Evolutionary conservation across 2,329 filamentous ascomycete genomes (phyloP).

Genomic region (Fusarium transvaalense): DNA sequence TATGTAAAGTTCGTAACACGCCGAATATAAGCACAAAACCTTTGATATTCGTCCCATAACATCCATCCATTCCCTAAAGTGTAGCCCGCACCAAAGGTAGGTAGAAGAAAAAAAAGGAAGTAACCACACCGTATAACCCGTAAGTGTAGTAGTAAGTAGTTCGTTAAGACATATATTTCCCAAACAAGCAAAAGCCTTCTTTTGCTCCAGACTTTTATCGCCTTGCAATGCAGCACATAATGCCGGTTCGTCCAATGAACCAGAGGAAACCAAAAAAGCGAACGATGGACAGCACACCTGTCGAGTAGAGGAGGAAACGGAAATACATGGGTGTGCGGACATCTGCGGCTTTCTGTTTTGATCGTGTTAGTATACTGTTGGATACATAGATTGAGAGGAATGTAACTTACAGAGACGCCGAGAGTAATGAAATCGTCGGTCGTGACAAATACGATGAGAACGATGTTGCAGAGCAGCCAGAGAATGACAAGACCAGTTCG

Average conservation of each 20-base stretch:
- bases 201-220: conserved; percentile 23
- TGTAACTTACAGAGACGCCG: conserved; percentile 38
- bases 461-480: conserved; percentile 45
- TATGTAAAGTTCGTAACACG: conserved; percentile 5
- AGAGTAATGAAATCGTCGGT: conserved; percentile 43
- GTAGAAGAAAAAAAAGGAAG: background rate
- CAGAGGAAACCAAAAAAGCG: conserved; percentile 46
- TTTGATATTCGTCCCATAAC: background rate
- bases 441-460: conserved; percentile 44
- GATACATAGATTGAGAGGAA: fast-evolving
- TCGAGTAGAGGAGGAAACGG: conserved; percentile 42
- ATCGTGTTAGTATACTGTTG: conserved; percentile 14
- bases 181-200: background rate
- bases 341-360: conserved; percentile 30
- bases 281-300: conserved; percentile 42
- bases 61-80: background rate
- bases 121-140: conserved; percentile 3
- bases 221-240: conserved; percentile 45
- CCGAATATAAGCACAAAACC: conserved; percentile 11
- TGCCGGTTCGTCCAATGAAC: conserved; percentile 45
- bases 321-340: conserved; percentile 43
- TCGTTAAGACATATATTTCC: conserved; percentile 19
- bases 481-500: conserved; percentile 44
- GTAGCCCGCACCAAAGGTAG: background rate
- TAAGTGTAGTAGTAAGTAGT: conserved; percentile 13